Conservation (phyloP, 106 monocot species). For the Triglochin maritima region DNA sequence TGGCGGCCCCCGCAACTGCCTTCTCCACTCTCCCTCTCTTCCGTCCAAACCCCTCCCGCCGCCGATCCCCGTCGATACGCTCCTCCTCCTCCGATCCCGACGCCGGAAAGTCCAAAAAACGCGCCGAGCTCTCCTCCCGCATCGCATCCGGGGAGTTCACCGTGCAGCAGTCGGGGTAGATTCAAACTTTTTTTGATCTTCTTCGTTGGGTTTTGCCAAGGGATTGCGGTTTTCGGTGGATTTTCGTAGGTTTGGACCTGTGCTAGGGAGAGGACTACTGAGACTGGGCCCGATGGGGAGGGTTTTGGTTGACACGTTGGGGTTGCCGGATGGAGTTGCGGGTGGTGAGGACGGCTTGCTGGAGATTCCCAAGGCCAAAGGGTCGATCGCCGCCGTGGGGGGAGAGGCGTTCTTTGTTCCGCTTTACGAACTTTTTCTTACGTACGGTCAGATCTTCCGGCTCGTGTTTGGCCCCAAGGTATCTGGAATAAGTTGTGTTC, state of each 20-base stretch:
- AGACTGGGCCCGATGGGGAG: conserved; percentile 39
- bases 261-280: conserved; percentile 21
- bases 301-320: conserved; percentile 27
- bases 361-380: conserved; percentile 67
- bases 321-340: conserved; percentile 1
- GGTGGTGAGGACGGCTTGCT: neutral
- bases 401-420: conserved; percentile 76
- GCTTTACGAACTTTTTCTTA: conserved; percentile 80
- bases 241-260: conserved; percentile 3
- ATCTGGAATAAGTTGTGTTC: neutral
- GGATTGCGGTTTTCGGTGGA: neutral
- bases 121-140: conserved; percentile 53
- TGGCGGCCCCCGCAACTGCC: neutral
- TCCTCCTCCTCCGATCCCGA: too few species aligned
- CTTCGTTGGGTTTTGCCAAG: too few species aligned
- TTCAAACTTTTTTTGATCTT: too few species aligned
- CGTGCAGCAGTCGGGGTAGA: conserved; percentile 41
- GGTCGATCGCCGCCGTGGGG: conserved; percentile 41
- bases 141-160: conserved; percentile 95
- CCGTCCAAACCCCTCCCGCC: too few species aligned
- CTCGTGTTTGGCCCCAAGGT: conserved; percentile 95
- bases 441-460: conserved; percentile 87
- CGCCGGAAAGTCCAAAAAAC: conserved; percentile 15
- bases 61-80: too few species aligned
- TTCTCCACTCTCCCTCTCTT: neutral